Evolutionary conservation across 208 protist genomes (phyloP), one percentile per base, ranked within the genome.

Genomic region (Naegleria lovaniensis): DNA sequence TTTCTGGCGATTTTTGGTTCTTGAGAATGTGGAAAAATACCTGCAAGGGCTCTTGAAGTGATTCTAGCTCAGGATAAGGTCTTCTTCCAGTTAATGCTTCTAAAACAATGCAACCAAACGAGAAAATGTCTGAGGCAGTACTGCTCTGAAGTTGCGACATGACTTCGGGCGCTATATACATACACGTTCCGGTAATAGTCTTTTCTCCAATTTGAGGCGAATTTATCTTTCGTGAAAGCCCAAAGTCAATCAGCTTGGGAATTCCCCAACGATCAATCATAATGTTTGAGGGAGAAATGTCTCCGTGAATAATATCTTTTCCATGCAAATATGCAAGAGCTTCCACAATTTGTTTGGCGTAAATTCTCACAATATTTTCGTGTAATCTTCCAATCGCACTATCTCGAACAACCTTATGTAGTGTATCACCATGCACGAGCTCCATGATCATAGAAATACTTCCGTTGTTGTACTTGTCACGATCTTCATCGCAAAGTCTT

Each of bases 211-310:
- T 36, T 19, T 15, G 25, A 40, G 16, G 11, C 15, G 38, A 16
- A 84, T 94, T 96, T 59, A 94, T 22, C 55, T 67, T 67, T 67
- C 22, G 4, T 22, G 55, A 67, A 29, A 67, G 96, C 36, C 97
- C 97, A 94, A 98, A 98, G 90, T 98, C 97, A 19, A 95, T 95
- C 84, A 98, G 92, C 92, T 98, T 98, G 33, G 98, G 92, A 51
- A 91, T 93, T 52, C 96, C 95, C 39, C 93, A 92, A 90, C 96
- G 94, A 16, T 94, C 95, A 22, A 97, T 92, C 22, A 97, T 92
- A 33, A 98, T 93, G 91, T 98, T 97, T 7, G 94, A 94, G 85
- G 95, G 95, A 92, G 97, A 97, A 9, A 97, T 87, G 88, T 97
- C 96, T 38, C 96, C 94, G 90, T 97, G 95, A 75, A 97, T 94